Conservation (phyloP, 352 stramenopile genomes). For the Lagenidium giganteum region DNA sequence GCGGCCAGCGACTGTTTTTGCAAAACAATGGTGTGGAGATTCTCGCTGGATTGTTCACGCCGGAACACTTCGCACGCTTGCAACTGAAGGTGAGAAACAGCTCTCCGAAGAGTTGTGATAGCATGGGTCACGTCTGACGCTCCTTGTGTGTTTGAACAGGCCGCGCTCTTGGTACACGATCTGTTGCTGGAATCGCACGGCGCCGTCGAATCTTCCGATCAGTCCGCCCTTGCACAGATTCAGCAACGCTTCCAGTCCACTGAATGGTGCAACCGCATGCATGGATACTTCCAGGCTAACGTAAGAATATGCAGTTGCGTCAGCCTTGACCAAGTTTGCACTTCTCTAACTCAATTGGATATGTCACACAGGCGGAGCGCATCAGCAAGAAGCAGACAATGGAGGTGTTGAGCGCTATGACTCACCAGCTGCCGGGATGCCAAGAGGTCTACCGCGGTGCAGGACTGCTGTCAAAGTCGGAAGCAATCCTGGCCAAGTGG, state of each 20-base stretch:
- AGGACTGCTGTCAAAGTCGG: slow-evolving; percentile 33
- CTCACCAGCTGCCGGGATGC: slow-evolving; percentile 53
- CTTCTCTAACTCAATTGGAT: slow-evolving; percentile 2
- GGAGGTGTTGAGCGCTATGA: slow-evolving; percentile 56
- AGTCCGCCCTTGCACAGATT: slow-evolving; percentile 36
- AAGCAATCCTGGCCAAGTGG: slow-evolving; percentile 19
- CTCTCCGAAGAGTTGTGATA: too few species aligned
- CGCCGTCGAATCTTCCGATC: slow-evolving; percentile 3
- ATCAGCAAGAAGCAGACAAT: slow-evolving; percentile 38
- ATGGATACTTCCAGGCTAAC: slow-evolving; percentile 30
- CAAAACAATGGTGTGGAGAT: slow-evolving; percentile 32
- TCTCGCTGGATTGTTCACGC: slow-evolving; percentile 22
- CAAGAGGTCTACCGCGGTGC: slow-evolving; percentile 29
- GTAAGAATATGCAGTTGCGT: too few species aligned
- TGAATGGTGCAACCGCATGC: slow-evolving; percentile 54
- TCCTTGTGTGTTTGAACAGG: slow-evolving; percentile 14
- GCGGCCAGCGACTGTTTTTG: slow-evolving; percentile 60
- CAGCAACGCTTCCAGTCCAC: slow-evolving; percentile 35
- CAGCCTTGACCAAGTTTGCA: too few species aligned
- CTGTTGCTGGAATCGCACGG: slow-evolving; percentile 56
- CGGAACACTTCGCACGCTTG: slow-evolving; percentile 21
- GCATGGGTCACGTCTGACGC: background rate
- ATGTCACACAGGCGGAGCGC: slow-evolving; percentile 20
- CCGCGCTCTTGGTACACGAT: slow-evolving; percentile 67
- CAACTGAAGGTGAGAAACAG: slow-evolving; percentile 64